Conservation (phyloP, 371 early-diverging fungal genomes). For the Mortierella sp. region DNA sequence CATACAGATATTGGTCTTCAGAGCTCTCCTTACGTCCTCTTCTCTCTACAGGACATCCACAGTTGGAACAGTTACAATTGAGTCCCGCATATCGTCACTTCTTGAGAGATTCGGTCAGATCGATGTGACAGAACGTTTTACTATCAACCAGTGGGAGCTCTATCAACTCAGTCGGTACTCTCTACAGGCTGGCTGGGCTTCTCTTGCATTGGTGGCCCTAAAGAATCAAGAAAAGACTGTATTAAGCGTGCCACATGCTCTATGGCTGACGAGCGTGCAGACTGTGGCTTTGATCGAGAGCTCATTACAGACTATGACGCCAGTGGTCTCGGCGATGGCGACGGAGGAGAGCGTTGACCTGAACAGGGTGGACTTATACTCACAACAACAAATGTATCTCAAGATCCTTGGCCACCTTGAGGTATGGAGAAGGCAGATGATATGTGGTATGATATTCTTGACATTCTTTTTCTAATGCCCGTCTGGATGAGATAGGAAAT, state of each 20-base stretch:
- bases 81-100: conserved; percentile 13
- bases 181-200: conserved; percentile 44
- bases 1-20: conserved; percentile 19
- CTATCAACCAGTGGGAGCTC: conserved; percentile 41
- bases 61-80: not conserved
- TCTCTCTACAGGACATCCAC: not conserved
- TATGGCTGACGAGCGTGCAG: conserved; percentile 34
- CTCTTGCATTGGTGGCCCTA: conserved; percentile 23
- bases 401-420: conserved; percentile 36
- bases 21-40: conserved; percentile 21
- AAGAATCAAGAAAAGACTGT: conserved; percentile 23
- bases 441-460: not conserved
- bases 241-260: conserved; percentile 22
- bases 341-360: not conserved
- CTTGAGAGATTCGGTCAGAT: conserved; percentile 25
- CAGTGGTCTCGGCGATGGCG: not conserved
- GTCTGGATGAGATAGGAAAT: conserved; percentile 24
- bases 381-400: conserved; percentile 41
- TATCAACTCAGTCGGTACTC: conserved; percentile 38
- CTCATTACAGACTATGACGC: conserved; percentile 16
- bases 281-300: conserved; percentile 39
- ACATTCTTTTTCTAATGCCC: not conserved
- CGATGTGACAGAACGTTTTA: conserved; percentile 19
- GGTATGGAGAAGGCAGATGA: conserved; percentile 3
- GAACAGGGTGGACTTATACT: conserved; percentile 27